phyloP scores from a whole-genome alignment of 208 protist species.

The Leishmania gerbilli region DNA sequence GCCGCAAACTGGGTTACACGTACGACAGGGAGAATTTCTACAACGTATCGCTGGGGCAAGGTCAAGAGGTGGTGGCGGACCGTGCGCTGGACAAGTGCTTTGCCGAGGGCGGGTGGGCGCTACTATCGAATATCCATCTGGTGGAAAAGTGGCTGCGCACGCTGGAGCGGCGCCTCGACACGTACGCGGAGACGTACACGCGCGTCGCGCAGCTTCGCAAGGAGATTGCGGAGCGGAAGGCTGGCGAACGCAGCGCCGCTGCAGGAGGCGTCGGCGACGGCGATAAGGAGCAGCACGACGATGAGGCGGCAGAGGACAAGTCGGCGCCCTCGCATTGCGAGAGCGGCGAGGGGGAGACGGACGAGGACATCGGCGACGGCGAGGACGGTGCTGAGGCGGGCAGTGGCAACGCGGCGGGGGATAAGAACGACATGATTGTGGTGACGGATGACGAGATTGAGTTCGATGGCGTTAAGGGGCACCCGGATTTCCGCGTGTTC shows the following conservation, averaged over 20 bases:
- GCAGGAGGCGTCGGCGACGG: slow-evolving; percentile 6
- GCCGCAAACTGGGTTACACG: slow-evolving; percentile 94
- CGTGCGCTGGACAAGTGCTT: slow-evolving; percentile 94
- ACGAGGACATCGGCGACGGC: slow-evolving; percentile 27
- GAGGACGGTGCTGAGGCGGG: slow-evolving; percentile 28
- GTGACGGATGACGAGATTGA: slow-evolving; percentile 90
- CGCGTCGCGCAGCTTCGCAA: slow-evolving; percentile 89
- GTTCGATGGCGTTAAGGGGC: slow-evolving; percentile 91
- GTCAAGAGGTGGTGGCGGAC: slow-evolving; percentile 98
- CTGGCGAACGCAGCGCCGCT: slow-evolving; percentile 44
- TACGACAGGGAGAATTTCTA: slow-evolving; percentile 95
- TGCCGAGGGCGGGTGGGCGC: slow-evolving; percentile 94
- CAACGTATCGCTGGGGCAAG: slow-evolving; percentile 98
- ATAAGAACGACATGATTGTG: slow-evolving; percentile 39
- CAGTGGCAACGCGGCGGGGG: slow-evolving; percentile 19
- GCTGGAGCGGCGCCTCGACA: slow-evolving; percentile 97
- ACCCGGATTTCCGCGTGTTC: slow-evolving; percentile 97
- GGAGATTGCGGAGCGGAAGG: slow-evolving; percentile 83
- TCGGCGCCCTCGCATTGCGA: slow-evolving; percentile 1
- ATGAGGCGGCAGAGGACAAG: slow-evolving; percentile 1
- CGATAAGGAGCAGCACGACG: slow-evolving; percentile 24
- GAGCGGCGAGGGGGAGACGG: slow-evolving; percentile 22
- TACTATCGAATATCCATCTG: slow-evolving; percentile 99
- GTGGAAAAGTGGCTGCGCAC: slow-evolving; percentile 96
- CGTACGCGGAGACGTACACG: slow-evolving; percentile 91